Percentiles rank a stretch among this genome's conserved stretches.
Evolutionary conservation across 192 early-diverging fungal species (phyloP).

Genomic region (Rhizophagus prolifer): DNA sequence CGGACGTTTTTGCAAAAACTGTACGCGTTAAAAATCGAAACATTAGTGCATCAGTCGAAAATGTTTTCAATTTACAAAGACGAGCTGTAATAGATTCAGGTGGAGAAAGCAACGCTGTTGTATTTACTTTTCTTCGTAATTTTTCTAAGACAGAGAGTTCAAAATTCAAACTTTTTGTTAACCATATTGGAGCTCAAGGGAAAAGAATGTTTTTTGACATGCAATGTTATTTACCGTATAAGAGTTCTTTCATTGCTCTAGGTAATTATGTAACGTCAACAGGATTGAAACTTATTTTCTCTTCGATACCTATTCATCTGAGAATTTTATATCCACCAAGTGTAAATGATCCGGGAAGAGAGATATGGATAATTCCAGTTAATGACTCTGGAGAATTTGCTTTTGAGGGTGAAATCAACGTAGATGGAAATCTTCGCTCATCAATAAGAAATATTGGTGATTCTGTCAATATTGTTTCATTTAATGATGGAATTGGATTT

Average conservation of each 20-base stretch:
- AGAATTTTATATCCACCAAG: slow-evolving; percentile 32
- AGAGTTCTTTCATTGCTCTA: slow-evolving; percentile 62
- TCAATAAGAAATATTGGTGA: not conserved
- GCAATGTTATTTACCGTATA: slow-evolving; percentile 52
- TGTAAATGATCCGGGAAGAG: slow-evolving; percentile 32
- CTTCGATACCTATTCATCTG: slow-evolving; percentile 60
- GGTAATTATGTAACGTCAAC: slow-evolving; percentile 56
- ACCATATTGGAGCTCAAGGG: not conserved
- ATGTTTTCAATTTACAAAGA: slow-evolving; percentile 52
- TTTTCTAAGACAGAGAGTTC: slow-evolving; percentile 47
- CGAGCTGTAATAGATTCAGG: slow-evolving; percentile 23
- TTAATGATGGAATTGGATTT: slow-evolving; percentile 10
- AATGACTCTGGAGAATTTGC: slow-evolving; percentile 59
- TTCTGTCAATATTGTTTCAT: slow-evolving; percentile 1
- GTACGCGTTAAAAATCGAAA: slow-evolving; percentile 40
- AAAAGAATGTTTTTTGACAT: slow-evolving; percentile 32
- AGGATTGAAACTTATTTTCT: slow-evolving; percentile 54
- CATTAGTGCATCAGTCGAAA: slow-evolving; percentile 36
- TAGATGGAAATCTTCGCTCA: slow-evolving; percentile 34
- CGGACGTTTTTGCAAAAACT: slow-evolving; percentile 51
- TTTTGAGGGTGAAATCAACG: slow-evolving; percentile 50
- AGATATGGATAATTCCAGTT: slow-evolving; percentile 66
- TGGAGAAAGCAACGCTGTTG: slow-evolving; percentile 30
- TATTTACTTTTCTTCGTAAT: slow-evolving; percentile 67
- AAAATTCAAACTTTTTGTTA: slow-evolving; percentile 42